phyloP scores from a whole-genome alignment of 2,329 filamentous ascomycete species.

The Byssochlamys sp. region DNA sequence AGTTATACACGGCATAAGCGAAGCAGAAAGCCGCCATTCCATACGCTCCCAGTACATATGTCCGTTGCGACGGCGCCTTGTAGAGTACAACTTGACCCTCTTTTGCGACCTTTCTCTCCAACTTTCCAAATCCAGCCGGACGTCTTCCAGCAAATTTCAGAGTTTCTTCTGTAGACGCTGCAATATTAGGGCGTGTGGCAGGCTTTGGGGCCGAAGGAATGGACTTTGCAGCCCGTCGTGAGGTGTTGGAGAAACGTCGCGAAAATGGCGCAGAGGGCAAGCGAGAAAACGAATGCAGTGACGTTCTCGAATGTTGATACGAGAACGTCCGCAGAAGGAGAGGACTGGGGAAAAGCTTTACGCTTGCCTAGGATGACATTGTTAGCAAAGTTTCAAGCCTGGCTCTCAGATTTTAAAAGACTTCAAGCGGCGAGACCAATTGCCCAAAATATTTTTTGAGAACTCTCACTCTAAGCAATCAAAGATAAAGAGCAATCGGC shows the following conservation, averaged over 20 bases:
- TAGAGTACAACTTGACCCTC: constrained; percentile 54
- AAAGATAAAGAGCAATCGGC: not conserved
- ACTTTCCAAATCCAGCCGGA: constrained; percentile 42
- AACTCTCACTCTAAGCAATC: not conserved
- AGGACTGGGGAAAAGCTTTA: constrained; percentile 22
- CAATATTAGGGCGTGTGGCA: constrained; percentile 5
- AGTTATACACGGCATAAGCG: constrained; percentile 43
- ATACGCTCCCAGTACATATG: constrained; percentile 54
- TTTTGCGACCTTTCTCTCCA: constrained; percentile 41
- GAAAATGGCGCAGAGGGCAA: constrained; percentile 11
- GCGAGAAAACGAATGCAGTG: constrained; percentile 9
- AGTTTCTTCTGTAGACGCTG: constrained; percentile 9
- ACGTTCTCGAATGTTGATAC: constrained; percentile 14
- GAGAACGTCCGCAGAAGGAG: constrained; percentile 19
- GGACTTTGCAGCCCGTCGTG: constrained; percentile 13
- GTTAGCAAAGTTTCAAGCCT: not conserved
- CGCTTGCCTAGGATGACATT: constrained; percentile 1
- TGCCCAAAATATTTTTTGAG: not conserved
- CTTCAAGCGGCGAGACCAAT: not conserved
- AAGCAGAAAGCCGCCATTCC: constrained; percentile 46
- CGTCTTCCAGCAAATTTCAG: constrained; percentile 17
- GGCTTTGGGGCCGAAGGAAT: constrained; percentile 9
- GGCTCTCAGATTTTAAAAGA: not conserved
- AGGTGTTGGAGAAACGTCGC: constrained; percentile 22
- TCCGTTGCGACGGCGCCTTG: constrained; percentile 54